Evolutionary conservation across 257 asterid genomes (phyloP).

Genomic region (Nyctanthes arbortristis): DNA sequence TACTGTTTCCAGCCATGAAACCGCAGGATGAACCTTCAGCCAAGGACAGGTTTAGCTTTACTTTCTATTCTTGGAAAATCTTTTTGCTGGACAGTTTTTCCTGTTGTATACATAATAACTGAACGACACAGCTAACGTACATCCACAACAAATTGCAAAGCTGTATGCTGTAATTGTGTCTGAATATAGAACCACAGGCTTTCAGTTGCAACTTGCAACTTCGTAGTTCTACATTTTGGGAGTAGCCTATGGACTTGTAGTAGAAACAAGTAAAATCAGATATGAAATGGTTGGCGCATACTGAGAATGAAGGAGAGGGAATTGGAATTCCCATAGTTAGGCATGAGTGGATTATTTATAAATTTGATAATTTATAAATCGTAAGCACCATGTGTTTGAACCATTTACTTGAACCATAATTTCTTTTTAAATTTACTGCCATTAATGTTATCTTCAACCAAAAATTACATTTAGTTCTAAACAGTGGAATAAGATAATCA

Average conservation of each 20-base stretch:
- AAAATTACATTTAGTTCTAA: too few relatives aligned
- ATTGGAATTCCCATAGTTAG: not conserved
- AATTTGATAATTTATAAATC: too few relatives aligned
- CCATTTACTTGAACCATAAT: too few relatives aligned
- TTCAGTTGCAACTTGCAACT: not conserved
- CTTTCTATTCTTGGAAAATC: not conserved
- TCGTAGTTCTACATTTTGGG: too few relatives aligned
- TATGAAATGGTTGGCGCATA: too few relatives aligned
- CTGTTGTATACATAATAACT: not conserved
- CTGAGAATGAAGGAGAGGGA: not conserved
- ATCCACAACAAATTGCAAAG: not conserved
- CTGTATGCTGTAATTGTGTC: not conserved
- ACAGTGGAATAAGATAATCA: too few relatives aligned
- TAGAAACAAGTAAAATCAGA: not conserved
- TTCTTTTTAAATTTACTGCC: too few relatives aligned
- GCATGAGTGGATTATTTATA: too few relatives aligned
- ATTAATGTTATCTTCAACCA: too few relatives aligned
- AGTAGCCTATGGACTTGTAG: not conserved
- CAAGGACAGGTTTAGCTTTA: slow-evolving; percentile 50
- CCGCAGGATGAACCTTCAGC: slow-evolving; percentile 72
- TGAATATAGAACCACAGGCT: not conserved
- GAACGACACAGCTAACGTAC: not conserved
- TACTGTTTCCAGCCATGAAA: slow-evolving; percentile 91
- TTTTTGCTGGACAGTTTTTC: slow-evolving; percentile 5
- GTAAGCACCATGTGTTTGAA: too few relatives aligned